phyloP scores from a whole-genome alignment of 2,329 filamentous ascomycete genomes.

The Exophiala bonariae region DNA sequence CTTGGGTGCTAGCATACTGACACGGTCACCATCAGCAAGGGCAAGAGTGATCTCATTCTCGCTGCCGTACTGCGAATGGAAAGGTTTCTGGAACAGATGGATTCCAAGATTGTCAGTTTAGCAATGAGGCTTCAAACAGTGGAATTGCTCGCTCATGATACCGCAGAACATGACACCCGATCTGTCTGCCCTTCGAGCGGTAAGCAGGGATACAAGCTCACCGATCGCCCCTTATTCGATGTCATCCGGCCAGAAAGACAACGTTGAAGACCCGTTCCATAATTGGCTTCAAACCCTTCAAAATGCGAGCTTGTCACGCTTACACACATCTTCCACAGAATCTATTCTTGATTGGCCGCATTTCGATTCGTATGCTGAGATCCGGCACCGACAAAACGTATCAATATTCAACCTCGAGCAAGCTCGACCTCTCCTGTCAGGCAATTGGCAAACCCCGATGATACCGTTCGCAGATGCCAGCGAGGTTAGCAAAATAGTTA shows the following conservation, averaged over 20 bases:
- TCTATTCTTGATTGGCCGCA: conserved; percentile 54
- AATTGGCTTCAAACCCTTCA: conserved; percentile 33
- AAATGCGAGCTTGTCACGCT: conserved; percentile 51
- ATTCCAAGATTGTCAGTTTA: conserved; percentile 41
- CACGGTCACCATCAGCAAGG: conserved; percentile 35
- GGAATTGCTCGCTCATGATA: neutral
- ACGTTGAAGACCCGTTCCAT: conserved; percentile 26
- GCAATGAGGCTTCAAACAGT: neutral
- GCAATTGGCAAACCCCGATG: conserved; percentile 29
- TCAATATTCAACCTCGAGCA: conserved; percentile 53
- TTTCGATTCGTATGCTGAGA: conserved; percentile 46
- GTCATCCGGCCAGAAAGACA: conserved; percentile 18
- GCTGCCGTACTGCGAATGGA: conserved; percentile 53
- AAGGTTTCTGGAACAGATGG: conserved; percentile 47
- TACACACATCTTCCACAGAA: conserved; percentile 54
- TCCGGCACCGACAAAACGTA: conserved; percentile 43
- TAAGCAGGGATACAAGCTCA: conserved; percentile 7
- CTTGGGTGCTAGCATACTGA: conserved; percentile 34
- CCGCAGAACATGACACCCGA: neutral
- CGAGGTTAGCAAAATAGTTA: conserved; percentile 45
- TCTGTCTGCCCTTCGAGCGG: conserved; percentile 5
- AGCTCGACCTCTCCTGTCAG: conserved; percentile 37
- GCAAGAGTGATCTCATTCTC: conserved; percentile 54
- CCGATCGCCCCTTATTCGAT: conserved; percentile 17
- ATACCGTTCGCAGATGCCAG: conserved; percentile 45